These are phyloP conservation scores for Talaromyces adpressus DNA, from an alignment of 495 filamentous ascomycete genomes.

Conservation along the genomic window DNA sequence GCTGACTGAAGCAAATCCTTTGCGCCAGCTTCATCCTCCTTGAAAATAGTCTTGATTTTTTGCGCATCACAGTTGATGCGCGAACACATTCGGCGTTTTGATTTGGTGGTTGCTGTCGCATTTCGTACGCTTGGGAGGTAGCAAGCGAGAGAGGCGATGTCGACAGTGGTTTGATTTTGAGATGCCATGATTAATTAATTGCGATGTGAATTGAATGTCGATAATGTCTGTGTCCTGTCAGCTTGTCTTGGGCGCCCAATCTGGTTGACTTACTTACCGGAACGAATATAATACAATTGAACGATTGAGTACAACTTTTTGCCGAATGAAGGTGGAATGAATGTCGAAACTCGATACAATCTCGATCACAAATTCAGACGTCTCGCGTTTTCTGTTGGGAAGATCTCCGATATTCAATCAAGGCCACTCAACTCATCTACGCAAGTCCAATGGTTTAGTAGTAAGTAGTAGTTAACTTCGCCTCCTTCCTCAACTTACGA, in stretches of 20 bases:
- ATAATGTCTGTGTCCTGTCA: neutral
- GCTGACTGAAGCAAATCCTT: conserved; percentile 36
- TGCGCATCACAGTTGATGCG: conserved; percentile 5
- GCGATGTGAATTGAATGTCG: neutral
- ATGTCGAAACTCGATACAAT: neutral
- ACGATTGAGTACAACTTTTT: neutral
- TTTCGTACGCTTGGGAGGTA: conserved; percentile 19
- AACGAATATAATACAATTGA: neutral
- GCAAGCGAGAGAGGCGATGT: conserved; percentile 21
- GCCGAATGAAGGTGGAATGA: neutral
- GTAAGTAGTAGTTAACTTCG: neutral
- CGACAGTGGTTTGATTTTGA: neutral
- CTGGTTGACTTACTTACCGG: neutral
- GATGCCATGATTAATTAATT: neutral
- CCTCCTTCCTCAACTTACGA: neutral
- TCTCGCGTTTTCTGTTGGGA: neutral
- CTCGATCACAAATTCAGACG: neutral
- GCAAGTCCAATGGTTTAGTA: neutral
- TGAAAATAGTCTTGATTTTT: neutral
- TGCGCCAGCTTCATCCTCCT: conserved; percentile 18
- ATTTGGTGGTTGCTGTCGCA: neutral
- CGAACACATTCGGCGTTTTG: conserved; percentile 3
- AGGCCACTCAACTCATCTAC: neutral
- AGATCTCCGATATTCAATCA: neutral
- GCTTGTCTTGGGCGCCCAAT: neutral